phyloP scores from a whole-genome alignment of 2,329 filamentous ascomycete species.

The Lithohypha guttulata region DNA sequence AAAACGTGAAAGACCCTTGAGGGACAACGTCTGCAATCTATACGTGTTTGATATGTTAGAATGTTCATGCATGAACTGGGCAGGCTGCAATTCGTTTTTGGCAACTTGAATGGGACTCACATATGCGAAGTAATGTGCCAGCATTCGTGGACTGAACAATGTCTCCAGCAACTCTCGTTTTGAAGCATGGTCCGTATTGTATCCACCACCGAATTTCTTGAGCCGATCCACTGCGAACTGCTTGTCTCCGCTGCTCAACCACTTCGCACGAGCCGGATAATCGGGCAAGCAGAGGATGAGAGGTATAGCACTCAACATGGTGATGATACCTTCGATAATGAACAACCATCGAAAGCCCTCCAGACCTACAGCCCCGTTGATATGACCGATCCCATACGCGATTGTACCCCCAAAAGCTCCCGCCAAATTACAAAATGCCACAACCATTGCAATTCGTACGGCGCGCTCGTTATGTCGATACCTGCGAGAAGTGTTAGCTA shows the following conservation, averaged over 20 bases:
- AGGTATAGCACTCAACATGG: slow-evolving; percentile 27
- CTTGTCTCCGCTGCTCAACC: slow-evolving; percentile 34
- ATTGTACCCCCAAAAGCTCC: slow-evolving; percentile 42
- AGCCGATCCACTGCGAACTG: slow-evolving; percentile 35
- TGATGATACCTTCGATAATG: slow-evolving; percentile 33
- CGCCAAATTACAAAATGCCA: slow-evolving; percentile 45
- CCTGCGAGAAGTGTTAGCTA: no score
- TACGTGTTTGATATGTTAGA: no score
- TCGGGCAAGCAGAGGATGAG: slow-evolving; percentile 36
- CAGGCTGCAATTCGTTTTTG: no score
- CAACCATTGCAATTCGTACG: slow-evolving; percentile 47
- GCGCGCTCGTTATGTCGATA: slow-evolving; percentile 47
- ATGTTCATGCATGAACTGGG: no score
- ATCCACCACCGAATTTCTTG: slow-evolving; percentile 30
- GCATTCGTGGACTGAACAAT: slow-evolving; percentile 16
- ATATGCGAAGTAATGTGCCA: slow-evolving; percentile 19
- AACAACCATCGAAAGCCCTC: slow-evolving; percentile 35
- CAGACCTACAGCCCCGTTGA: slow-evolving; percentile 31
- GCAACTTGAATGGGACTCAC: no score
- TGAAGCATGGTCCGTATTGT: slow-evolving; percentile 15
- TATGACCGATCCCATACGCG: slow-evolving; percentile 26
- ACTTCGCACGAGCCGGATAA: slow-evolving; percentile 34
- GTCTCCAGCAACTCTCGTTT: slow-evolving; percentile 13
- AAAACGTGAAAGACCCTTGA: slow-evolving; percentile 18
- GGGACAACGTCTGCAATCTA: slow-evolving; percentile 19